Conservation (phyloP, 2,329 filamentous ascomycete species). For the Penicillium sp. region DNA sequence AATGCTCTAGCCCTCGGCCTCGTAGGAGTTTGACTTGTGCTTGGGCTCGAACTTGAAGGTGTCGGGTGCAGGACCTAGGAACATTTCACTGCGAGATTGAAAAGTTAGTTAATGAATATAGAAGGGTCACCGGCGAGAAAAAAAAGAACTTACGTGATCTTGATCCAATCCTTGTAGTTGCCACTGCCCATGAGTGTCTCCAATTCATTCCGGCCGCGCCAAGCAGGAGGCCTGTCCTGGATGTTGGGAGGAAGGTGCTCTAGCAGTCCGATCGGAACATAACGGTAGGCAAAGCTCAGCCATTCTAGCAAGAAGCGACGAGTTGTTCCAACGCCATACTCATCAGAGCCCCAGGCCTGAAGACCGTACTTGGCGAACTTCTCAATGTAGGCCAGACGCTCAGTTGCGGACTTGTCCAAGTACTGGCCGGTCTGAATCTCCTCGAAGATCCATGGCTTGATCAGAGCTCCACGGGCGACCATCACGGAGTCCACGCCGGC, state of each 20-base stretch:
- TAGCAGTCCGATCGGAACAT: constrained; percentile 83
- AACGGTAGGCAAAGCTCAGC: constrained; percentile 89
- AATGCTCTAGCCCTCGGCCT: constrained; percentile 56
- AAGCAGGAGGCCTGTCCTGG: constrained; percentile 85
- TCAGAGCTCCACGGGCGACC: constrained; percentile 91
- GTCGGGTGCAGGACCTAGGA: constrained; percentile 83
- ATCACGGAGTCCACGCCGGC: constrained; percentile 89
- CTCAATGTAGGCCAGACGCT: constrained; percentile 81
- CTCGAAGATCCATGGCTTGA: constrained; percentile 98
- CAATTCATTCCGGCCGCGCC: constrained; percentile 79
- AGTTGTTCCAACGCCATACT: constrained; percentile 87
- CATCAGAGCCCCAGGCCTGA: constrained; percentile 93
- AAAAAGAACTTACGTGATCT: constrained; percentile 72
- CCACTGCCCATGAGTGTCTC: constrained; percentile 89
- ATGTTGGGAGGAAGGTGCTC: constrained; percentile 85
- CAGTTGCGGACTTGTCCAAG: constrained; percentile 86
- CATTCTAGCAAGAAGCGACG: constrained; percentile 92
- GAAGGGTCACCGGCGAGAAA: not conserved
- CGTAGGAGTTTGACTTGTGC: constrained; percentile 92
- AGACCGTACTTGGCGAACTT: constrained; percentile 88
- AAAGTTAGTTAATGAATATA: constrained; percentile 11
- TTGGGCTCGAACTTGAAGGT: constrained; percentile 95
- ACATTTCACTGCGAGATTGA: constrained; percentile 75
- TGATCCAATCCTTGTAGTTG: constrained; percentile 98
- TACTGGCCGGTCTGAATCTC: constrained; percentile 92